A percentile compares a stretch with the other conserved stretches of the same genome.
Evolutionary conservation across 441 rosid species (phyloP).

Genomic region (Brassica balearica): DNA sequence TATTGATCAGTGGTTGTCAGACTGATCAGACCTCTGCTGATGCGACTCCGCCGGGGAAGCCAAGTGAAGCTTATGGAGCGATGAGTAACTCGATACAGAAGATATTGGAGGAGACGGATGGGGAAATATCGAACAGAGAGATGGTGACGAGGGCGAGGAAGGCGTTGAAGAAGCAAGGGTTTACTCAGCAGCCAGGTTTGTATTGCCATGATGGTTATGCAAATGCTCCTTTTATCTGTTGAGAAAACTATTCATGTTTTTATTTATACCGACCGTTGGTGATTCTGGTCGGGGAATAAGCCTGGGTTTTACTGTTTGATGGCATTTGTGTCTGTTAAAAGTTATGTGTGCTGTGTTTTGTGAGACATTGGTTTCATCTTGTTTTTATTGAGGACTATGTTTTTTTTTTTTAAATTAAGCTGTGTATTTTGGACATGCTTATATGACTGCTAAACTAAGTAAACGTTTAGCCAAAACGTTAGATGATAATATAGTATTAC

Average conservation of each 20-base stretch:
- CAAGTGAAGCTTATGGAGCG: conserved; percentile 84
- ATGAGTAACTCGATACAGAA: conserved; percentile 89
- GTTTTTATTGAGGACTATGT: conserved; percentile 5
- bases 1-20: conserved; percentile 61
- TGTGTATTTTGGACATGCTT: not conserved
- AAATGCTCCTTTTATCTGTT: conserved; percentile 63
- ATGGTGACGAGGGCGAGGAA: conserved; percentile 72
- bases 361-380: conserved; percentile 24
- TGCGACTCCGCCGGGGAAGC: conserved; percentile 81
- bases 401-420: not conserved
- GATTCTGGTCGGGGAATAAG: conserved; percentile 39
- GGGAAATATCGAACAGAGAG: conserved; percentile 60
- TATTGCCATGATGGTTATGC: conserved; percentile 68
- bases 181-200: conserved; percentile 91
- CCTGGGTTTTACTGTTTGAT: conserved; percentile 1
- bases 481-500: conserved; percentile 38
- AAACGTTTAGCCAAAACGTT: conserved; percentile 16
- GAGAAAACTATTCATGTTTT: conserved; percentile 16
- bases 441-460: not conserved
- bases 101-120: conserved; percentile 67
- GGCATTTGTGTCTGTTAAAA: conserved; percentile 27
- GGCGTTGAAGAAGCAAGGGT: conserved; percentile 73
- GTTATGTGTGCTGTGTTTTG: conserved; percentile 24
- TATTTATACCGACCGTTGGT: conserved; percentile 20
- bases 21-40: conserved; percentile 82